Evolutionary conservation across 129 eudicot species (phyloP), one percentile per base, ranked within the genome.

Genomic region (Pulicaria dysenterica): DNA sequence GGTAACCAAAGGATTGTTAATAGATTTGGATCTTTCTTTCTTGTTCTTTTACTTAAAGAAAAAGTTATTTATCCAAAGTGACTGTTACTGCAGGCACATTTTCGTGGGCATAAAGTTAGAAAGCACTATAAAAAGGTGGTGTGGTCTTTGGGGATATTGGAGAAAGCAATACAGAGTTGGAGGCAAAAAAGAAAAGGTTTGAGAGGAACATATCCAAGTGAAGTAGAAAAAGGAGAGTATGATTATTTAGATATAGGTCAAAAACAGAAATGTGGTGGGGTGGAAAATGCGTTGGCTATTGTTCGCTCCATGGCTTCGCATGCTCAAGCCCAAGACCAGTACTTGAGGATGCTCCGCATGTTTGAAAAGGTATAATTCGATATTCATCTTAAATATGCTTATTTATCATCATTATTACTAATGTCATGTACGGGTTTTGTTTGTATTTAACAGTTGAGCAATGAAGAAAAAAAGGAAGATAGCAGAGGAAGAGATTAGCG

Each of bases 121-220:
- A 79, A 79, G 79, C 79, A 79, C 11, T 79, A 72, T 65, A 79
- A 79, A 19, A 73, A 57, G 49, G 62, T 79, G 63, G 79, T 73
- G 12, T 66, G 83, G 83, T 73, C 74, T 55, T 75, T 73, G 50
- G 60, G 79, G 60, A 66, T 79, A 54, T 63, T 79, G 69, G 79
- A 79, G 38, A 79, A 73, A 48, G 70, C 67, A 57, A 73, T 79
- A 46, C 51, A 65, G 48, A 72, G 83, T 14, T 79, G 83, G 83
- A 79, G 83, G 37, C 38, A 78, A 8, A 79, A 56, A 42, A 72
- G 58, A 47, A 45, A 15, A 42, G 83, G 83, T 12, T 56, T 79
- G 62, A 51, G 83, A 37, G 83, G 78, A 72, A 64, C 46, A 6
- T 19, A 13, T 17, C 12, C 17, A 43, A 41, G 55, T n/a, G 55